phyloP scores from a whole-genome alignment of 1,139 yeast species.

The Yamadazyma taylorii region DNA sequence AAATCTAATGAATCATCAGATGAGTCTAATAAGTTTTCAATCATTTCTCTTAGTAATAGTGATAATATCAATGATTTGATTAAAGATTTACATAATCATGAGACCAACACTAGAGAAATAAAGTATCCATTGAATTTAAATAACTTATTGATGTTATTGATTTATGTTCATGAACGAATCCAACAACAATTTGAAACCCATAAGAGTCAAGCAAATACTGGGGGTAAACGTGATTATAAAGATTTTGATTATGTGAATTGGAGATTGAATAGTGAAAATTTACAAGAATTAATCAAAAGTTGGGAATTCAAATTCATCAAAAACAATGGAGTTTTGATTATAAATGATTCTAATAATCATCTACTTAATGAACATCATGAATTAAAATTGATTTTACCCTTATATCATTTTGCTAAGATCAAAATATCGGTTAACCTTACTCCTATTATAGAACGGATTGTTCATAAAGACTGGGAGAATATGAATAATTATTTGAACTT shows the following conservation, averaged over 20 bases:
- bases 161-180: conserved; percentile 73
- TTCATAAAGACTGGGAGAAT: conserved; percentile 62
- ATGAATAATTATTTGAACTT: conserved; percentile 55
- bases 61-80: conserved; percentile 50
- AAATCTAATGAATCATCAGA: background rate
- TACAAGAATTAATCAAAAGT: conserved; percentile 53
- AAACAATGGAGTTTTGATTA: conserved; percentile 60
- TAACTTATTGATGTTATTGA: conserved; percentile 62
- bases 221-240: conserved; percentile 17
- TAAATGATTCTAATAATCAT: conserved; percentile 52
- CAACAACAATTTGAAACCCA: conserved; percentile 40
- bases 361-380: conserved; percentile 53
- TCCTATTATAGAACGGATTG: conserved; percentile 55
- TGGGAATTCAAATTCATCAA: conserved; percentile 66
- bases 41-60: conserved; percentile 62
- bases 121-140: conserved; percentile 41
- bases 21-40: conserved; percentile 3
- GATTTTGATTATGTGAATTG: conserved; percentile 42
- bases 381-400: conserved; percentile 62
- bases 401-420: conserved; percentile 62
- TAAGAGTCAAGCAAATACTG: conserved; percentile 6
- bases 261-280: conserved; percentile 60
- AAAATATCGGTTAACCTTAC: conserved; percentile 59
- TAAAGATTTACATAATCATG: conserved; percentile 39
- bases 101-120: conserved; percentile 31